These are phyloP conservation scores for Trametes punicea DNA, from an alignment of 768 basidiomycete genomes.

Conservation along the genomic window DNA sequence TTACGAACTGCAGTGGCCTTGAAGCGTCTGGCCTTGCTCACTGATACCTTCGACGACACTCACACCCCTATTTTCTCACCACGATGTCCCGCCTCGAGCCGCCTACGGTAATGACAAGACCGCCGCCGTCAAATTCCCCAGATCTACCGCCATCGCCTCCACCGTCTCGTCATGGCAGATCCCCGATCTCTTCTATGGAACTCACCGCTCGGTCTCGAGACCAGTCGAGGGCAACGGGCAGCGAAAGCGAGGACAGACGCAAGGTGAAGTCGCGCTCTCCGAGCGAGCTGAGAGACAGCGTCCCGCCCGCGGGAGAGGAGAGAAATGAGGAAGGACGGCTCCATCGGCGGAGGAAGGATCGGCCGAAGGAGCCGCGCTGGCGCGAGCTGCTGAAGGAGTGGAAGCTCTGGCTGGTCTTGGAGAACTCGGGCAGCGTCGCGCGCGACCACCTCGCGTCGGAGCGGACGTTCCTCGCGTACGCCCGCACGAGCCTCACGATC, in stretches of 20 bases:
- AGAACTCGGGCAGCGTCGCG: conserved; percentile 49
- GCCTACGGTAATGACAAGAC: conserved; percentile 1
- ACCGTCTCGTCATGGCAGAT: not conserved
- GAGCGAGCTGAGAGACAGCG: not conserved
- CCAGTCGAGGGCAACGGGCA: not conserved
- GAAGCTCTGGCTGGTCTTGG: conserved; percentile 32
- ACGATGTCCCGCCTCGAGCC: conserved; percentile 11
- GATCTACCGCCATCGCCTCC: conserved; percentile 8
- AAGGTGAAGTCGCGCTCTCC: not conserved
- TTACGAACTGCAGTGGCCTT: not conserved
- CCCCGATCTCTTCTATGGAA: not conserved
- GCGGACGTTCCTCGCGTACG: conserved; percentile 51
- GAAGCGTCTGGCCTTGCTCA: not conserved
- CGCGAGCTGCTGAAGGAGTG: conserved; percentile 7
- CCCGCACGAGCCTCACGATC: conserved; percentile 47
- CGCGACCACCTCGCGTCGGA: conserved; percentile 52
- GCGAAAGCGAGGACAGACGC: not conserved
- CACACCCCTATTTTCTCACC: not conserved
- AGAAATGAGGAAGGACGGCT: not conserved
- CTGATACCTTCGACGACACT: not conserved
- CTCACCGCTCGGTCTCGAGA: not conserved
- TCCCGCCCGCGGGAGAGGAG: not conserved
- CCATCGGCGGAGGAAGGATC: not conserved
- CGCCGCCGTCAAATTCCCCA: not conserved
- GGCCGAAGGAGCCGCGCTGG: not conserved